Conservation (phyloP, 306 rosid species). For the Acmispon strigosus region DNA sequence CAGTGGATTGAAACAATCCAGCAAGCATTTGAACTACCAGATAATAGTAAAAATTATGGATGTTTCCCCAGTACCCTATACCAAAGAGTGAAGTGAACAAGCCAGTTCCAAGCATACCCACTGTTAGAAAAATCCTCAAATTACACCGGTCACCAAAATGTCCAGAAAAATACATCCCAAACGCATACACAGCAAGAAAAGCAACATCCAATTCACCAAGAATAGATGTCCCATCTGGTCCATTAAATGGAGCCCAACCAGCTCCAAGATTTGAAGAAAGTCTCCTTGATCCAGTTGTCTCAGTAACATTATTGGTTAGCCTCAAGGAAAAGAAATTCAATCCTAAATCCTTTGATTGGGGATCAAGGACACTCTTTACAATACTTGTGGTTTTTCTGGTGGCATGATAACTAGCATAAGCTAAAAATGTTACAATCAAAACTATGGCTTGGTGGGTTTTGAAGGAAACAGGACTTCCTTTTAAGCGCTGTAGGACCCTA, state of each 20-base stretch:
- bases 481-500: slow-evolving; percentile 43
- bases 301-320: slow-evolving; percentile 10
- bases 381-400: slow-evolving; percentile 90
- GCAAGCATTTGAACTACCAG: slow-evolving; percentile 74
- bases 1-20: slow-evolving; percentile 93
- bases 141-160: slow-evolving; percentile 79
- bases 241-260: slow-evolving; percentile 95
- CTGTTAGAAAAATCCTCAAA: slow-evolving; percentile 72
- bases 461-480: slow-evolving; percentile 62
- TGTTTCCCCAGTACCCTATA: slow-evolving; percentile 73
- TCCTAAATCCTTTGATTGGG: slow-evolving; percentile 43
- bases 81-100: slow-evolving; percentile 81
- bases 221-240: slow-evolving; percentile 67
- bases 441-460: slow-evolving; percentile 80
- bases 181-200: slow-evolving; percentile 76
- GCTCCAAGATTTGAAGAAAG: slow-evolving; percentile 36
- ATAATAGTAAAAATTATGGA: slow-evolving; percentile 70
- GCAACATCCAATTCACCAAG: slow-evolving; percentile 93
- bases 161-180: slow-evolving; percentile 97
- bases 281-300: slow-evolving; percentile 21
- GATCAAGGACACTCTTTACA: slow-evolving; percentile 93
- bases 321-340: slow-evolving; percentile 30
- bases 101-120: slow-evolving; percentile 95
- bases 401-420: slow-evolving; percentile 89
- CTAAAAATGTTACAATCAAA: slow-evolving; percentile 72